Conservation (phyloP, 2,329 filamentous ascomycete genomes). For the Byssothecium circinans region DNA sequence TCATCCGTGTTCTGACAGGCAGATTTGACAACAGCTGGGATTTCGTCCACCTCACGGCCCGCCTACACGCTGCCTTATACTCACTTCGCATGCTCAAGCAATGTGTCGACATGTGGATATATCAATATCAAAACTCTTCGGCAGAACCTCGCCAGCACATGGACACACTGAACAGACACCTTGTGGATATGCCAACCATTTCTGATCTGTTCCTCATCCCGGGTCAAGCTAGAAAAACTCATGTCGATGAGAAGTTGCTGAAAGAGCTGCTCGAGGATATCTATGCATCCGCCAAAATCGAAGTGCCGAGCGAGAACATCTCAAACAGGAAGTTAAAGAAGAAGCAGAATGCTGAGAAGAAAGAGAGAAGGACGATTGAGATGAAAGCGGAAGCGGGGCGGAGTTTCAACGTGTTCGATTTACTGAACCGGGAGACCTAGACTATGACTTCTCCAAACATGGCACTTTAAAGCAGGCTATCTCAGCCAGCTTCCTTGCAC, state of each 20-base stretch:
- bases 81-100: constrained; percentile 48
- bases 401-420: constrained; percentile 5
- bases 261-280: constrained; percentile 28
- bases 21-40: constrained; percentile 42
- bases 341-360: constrained; percentile 29
- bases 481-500: too few relatives aligned
- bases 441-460: neutral
- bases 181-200: constrained; percentile 29
- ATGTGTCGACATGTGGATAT: constrained; percentile 29
- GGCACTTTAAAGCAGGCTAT: too few relatives aligned
- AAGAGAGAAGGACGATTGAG: constrained; percentile 19
- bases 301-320: constrained; percentile 15
- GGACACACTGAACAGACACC: constrained; percentile 14
- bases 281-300: constrained; percentile 29
- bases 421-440: constrained; percentile 1
- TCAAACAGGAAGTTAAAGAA: constrained; percentile 30
- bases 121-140: constrained; percentile 3
- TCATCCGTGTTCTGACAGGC: constrained; percentile 28
- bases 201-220: constrained; percentile 27
- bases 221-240: constrained; percentile 19
- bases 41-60: constrained; percentile 44
- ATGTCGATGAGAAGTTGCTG: constrained; percentile 20
- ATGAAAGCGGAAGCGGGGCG: neutral
- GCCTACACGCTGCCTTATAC: constrained; percentile 48
- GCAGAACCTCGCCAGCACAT: constrained; percentile 1